Evolutionary conservation across 2,329 filamentous ascomycete genomes (phyloP), one percentile per base, ranked within the genome.

Genomic region (Colletotrichum lindemuthianum): DNA sequence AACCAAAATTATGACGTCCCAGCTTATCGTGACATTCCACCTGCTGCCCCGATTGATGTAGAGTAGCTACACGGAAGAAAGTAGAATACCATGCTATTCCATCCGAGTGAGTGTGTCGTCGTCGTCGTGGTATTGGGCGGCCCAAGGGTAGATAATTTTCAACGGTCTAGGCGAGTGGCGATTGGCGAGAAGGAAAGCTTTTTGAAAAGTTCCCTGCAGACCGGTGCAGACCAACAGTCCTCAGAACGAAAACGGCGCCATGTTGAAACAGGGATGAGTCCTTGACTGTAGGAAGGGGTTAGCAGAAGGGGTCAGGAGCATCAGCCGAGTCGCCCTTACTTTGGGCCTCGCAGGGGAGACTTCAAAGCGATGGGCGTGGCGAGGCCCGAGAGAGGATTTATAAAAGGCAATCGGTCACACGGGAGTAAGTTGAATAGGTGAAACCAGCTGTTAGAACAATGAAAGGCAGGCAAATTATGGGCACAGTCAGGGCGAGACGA

Each of bases 181-280:
- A 34, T 24, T 32, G 44, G 44, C 44, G 33, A 32, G 32, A 48
- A 33, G 11, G 6, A 50, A 54, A 54, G 37, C 57, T 55, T 44
- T 41, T 52, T 41, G 37, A 60, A 52, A 60, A 33, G 24, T 52
- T 44, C 49, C 8, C 34, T 36, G 33, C 10, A 51, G 16, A n/a
- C 24, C 36, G 16, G 44, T 40, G 43, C 33, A 48, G 44, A 64
- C 10, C 41, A 24, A 45, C 13, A 9, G 47, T 34, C 39, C 39
- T 44, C 57, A 43, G 56, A 8, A 13, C 16, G 33, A 41, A 36
- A 60, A 53, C 6, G n/a, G 45, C 16, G 48, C 53, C 33, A 51
- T 60, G 43, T 64, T 43, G 61, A 64, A 64, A 64, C 57, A 64
- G 16, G 61, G 57, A 44, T 60, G 57, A 36, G 47, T 60, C 45